A percentile compares a stretch with the other conserved stretches of the same genome.
These are phyloP conservation scores for Mitragyna speciosa DNA, from an alignment of 257 asterid species.

Conservation along the genomic window DNA sequence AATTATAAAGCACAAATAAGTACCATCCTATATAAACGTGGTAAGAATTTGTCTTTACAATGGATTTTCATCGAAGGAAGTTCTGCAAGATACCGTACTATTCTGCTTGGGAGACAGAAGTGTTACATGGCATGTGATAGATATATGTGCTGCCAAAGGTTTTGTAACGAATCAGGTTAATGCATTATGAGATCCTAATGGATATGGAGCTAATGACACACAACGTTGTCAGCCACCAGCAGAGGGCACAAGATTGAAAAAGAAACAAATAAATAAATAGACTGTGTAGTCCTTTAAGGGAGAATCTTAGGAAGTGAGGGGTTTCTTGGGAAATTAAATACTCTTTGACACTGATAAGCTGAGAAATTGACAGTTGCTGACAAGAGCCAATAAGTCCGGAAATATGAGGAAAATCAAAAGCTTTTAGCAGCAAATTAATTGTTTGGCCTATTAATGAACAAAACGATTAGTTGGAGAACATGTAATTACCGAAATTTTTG, in stretches of 20 bases:
- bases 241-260: constrained; percentile 20
- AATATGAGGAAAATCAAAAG: background rate
- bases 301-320: constrained; percentile 60
- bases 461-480: background rate
- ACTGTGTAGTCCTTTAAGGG: constrained; percentile 49
- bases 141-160: background rate
- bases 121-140: background rate
- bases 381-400: constrained; percentile 4
- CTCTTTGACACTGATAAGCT: constrained; percentile 42
- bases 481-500: background rate
- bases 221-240: constrained; percentile 22
- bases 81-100: background rate
- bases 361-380: constrained; percentile 49
- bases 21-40: background rate
- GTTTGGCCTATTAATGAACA: background rate
- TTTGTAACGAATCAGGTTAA: background rate
- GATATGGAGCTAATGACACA: background rate
- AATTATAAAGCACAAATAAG: background rate
- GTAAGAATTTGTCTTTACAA: background rate
- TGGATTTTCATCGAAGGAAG: background rate
- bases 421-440: constrained; percentile 25
- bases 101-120: background rate
- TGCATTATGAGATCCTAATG: background rate
- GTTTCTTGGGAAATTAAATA: constrained; percentile 34
- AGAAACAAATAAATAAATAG: constrained; percentile 20